Base-by-base conservation (phyloP, 345 rosid species). In the Corchorus olitorius region DNA sequence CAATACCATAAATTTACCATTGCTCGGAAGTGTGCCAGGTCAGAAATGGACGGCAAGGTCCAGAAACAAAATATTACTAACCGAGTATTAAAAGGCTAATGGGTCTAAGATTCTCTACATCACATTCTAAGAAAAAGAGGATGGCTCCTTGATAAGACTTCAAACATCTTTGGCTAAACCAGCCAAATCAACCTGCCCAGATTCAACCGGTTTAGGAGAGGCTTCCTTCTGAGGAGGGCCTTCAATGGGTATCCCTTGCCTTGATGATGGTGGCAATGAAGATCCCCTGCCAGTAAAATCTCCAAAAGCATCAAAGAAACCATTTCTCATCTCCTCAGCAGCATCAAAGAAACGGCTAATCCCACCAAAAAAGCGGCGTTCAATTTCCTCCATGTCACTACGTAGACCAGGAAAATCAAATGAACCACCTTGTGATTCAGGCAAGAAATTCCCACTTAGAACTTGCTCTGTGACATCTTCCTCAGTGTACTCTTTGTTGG, bases 401-500 rank as follows among this genome's bases (percentile, higher is more conserved):
- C 86, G 92, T 54, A 93, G 86, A 12, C 99, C 98, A 3, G 93
- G 94, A 66, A 96, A 92, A 71, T 78, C 78, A 4, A 93, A 88
- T 3, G 91, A 83, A 4, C 73, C 87, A 41, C 80, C 79, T 15
- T 76, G 83, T 61, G 82, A 78, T 64, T 76, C 77, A 0, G 70
- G 10, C 16, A 67, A 68, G 70, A 79, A 22, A 41, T 85, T 77
- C 53, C 88, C 90, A 62, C 80, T 82, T 15, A 59, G 76, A 64
- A 90, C 80, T 82, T 82, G 82, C 22, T 89, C 87, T 0, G 97
- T 93, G n/a, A 93, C 89, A 75, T 93, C 97, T 13, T 93, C 99
- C 85, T 93, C 99, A 4, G 97, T 89, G 80, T 92, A 92, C 81
- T 93, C 99, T 77, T 80, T 92, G 84, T 82, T 86, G 39, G 97